Evolutionary conservation across 805 yeast genomes (phyloP).

Genomic region (Lachancea sp.): DNA sequence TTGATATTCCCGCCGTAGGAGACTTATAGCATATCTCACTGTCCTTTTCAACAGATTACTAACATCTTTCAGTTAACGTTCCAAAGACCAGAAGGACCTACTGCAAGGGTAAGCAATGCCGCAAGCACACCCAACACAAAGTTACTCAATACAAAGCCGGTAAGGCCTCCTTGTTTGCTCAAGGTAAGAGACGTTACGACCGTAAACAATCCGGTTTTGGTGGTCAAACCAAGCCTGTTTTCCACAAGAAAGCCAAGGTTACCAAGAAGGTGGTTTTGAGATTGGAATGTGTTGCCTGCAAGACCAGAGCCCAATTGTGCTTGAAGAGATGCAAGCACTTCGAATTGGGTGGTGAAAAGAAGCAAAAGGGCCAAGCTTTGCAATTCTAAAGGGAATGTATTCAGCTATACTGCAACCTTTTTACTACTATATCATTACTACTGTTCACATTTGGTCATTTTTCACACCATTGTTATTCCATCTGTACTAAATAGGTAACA

Average conservation of each 20-base stretch:
- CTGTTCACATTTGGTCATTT: conserved; percentile 7
- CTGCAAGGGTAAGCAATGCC: conserved; percentile 99
- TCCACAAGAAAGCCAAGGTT: conserved; percentile 99
- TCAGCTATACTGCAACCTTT: background rate
- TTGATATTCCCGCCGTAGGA: too few species aligned
- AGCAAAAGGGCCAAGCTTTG: conserved; percentile 99
- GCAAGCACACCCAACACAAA: conserved; percentile 99
- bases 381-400: conserved; percentile 67
- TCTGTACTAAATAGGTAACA: conserved; percentile 9
- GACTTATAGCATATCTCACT: too few species aligned
- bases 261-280: conserved; percentile 99
- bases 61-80: conserved; percentile 74
- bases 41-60: conserved; percentile 6
- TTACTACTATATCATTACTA: conserved; percentile 4
- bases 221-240: conserved; percentile 99
- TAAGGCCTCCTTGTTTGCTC: conserved; percentile 98
- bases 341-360: conserved; percentile 99
- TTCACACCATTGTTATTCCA: conserved; percentile 12
- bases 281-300: conserved; percentile 97
- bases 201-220: conserved; percentile 99
- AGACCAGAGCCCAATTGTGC: conserved; percentile 96
- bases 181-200: conserved; percentile 99
- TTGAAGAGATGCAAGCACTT: conserved; percentile 99
- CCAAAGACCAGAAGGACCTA: conserved; percentile 99
- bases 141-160: conserved; percentile 99